Evolutionary conservation across 176 grass and related monocot genomes (phyloP).

Genomic region (Eleusine indica): DNA sequence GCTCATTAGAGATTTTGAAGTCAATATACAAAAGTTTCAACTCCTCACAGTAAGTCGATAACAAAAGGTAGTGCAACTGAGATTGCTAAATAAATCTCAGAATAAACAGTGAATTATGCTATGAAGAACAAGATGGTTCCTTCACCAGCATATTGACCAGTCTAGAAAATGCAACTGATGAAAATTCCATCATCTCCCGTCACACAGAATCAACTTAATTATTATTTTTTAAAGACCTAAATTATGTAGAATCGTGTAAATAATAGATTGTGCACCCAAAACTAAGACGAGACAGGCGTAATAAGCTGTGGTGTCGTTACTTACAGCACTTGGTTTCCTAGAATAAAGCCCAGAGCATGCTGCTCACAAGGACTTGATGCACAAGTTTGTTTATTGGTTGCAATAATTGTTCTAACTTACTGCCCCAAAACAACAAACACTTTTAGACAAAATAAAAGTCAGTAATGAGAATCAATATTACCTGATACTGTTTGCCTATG

Average conservation of each 20-base stretch:
- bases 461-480: slow-evolving; percentile 28
- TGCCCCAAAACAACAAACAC: not conserved
- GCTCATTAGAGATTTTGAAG: not conserved
- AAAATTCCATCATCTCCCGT: not conserved
- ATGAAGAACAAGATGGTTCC: not conserved
- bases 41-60: not conserved
- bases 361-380: not conserved
- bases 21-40: slow-evolving; percentile 8
- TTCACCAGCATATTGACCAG: not conserved
- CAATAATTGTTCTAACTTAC: not conserved
- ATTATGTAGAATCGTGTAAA: not conserved
- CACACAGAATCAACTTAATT: not conserved
- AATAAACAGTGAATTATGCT: not conserved
- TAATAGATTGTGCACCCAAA: not conserved
- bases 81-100: not conserved
- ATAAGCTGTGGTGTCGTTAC: not conserved
- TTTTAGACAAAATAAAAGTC: not conserved
- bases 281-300: not conserved
- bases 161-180: not conserved
- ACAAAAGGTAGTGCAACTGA: not conserved
- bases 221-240: not conserved
- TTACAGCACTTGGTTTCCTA: not conserved
- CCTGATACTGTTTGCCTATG: slow-evolving; percentile 45
- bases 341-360: not conserved
- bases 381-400: not conserved